Evolutionary conservation across 1,284 basidiomycete species (phyloP).

Genomic region (Rhodotorula sp.): DNA sequence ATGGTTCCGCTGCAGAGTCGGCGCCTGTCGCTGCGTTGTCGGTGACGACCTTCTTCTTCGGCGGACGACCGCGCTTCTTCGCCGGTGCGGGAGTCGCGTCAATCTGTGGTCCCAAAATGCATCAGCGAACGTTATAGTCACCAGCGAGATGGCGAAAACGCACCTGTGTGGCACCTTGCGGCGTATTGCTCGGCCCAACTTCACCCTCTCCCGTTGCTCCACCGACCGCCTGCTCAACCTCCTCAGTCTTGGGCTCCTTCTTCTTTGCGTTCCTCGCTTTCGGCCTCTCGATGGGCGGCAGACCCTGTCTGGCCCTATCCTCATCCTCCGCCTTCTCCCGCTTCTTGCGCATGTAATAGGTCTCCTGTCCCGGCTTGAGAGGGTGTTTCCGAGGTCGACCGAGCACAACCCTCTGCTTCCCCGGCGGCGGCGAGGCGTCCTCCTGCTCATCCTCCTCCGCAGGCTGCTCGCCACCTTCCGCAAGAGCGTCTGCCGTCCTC

Average conservation of each 20-base stretch:
- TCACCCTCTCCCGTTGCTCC: not conserved
- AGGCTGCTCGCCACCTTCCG: not conserved
- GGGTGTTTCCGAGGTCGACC: conserved; percentile 30
- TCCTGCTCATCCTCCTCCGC: conserved; percentile 1
- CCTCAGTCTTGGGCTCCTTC: conserved; percentile 11
- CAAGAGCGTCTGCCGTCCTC: not conserved
- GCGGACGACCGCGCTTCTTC: conserved; percentile 5
- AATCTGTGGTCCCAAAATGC: not conserved
- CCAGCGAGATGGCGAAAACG: not conserved
- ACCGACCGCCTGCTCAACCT: not conserved
- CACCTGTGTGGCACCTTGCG: not conserved
- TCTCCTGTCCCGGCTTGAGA: conserved; percentile 11
- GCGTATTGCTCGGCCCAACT: not conserved
- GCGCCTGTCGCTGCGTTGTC: not conserved
- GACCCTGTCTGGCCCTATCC: conserved; percentile 22
- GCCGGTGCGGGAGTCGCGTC: not conserved
- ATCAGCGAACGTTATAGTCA: not conserved
- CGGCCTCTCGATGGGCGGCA: conserved; percentile 25
- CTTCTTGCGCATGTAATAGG: conserved; percentile 27
- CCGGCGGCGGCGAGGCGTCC: not conserved
- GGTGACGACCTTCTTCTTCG: not conserved
- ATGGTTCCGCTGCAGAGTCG: not conserved
- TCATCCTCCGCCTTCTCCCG: conserved; percentile 32
- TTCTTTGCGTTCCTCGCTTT: conserved; percentile 6
- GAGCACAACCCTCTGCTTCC: not conserved